phyloP scores from a whole-genome alignment of 1,284 basidiomycete species.

The Boletellus dicymbophilus region DNA sequence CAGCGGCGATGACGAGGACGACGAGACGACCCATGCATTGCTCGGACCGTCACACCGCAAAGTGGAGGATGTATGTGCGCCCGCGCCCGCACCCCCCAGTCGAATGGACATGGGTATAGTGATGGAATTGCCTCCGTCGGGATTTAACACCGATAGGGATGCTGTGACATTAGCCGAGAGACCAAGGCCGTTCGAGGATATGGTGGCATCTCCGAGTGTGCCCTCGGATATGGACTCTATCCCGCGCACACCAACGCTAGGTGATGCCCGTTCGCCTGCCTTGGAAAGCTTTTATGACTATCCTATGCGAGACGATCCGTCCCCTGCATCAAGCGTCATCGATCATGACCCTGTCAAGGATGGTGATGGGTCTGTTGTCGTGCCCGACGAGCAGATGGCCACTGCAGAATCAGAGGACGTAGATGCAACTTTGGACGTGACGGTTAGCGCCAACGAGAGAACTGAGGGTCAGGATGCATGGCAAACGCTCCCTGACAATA shows the following conservation, averaged over 20 bases:
- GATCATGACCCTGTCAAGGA: conserved; percentile 27
- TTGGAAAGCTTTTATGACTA: conserved; percentile 31
- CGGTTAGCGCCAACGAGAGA: background rate
- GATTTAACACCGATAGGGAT: conserved; percentile 4
- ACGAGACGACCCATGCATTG: conserved; percentile 33
- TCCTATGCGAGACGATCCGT: conserved; percentile 25
- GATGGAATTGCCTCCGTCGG: conserved; percentile 10
- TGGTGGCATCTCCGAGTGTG: conserved; percentile 19
- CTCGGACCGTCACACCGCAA: conserved; percentile 18
- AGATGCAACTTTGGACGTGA: background rate
- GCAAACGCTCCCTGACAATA: background rate
- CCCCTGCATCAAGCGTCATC: conserved; percentile 32
- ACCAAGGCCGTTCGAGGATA: conserved; percentile 15
- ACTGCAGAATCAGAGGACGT: background rate
- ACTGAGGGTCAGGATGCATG: background rate
- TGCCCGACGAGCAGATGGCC: background rate
- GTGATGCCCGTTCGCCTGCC: conserved; percentile 24
- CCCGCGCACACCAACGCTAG: conserved; percentile 27
- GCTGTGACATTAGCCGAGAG: background rate
- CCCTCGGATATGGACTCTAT: conserved; percentile 33
- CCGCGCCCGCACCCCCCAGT: background rate
- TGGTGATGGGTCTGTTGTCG: background rate
- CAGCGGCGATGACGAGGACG: conserved; percentile 20
- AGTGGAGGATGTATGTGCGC: conserved; percentile 1
- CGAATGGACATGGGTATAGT: conserved; percentile 4